These are phyloP conservation scores for Massarina eburnea DNA, from an alignment of 2,329 filamentous ascomycete genomes.

Conservation along the genomic window DNA sequence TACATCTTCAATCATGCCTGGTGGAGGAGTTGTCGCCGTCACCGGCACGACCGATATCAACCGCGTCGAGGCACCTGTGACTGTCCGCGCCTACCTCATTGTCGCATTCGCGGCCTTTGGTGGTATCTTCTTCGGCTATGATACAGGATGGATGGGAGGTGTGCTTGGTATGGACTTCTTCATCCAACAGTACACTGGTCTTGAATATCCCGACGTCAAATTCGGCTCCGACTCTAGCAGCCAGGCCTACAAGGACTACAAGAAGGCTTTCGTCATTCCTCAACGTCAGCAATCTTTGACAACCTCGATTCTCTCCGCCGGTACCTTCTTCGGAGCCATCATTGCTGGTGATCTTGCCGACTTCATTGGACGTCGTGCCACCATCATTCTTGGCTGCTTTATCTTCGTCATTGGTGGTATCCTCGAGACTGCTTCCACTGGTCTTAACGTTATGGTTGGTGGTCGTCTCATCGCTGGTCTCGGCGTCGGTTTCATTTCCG, in stretches of 20 bases:
- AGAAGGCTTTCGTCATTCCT: slow-evolving; percentile 46
- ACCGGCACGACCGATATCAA: slow-evolving; percentile 52
- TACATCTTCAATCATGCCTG: slow-evolving; percentile 36
- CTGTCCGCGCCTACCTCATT: slow-evolving; percentile 50
- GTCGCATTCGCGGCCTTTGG: slow-evolving; percentile 54
- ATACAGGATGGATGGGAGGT: slow-evolving; percentile 76
- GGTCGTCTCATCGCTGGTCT: slow-evolving; percentile 75
- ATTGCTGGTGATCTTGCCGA: slow-evolving; percentile 61
- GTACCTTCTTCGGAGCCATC: slow-evolving; percentile 75
- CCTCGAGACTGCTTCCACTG: slow-evolving; percentile 62
- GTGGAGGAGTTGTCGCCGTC: slow-evolving; percentile 38
- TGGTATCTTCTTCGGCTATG: slow-evolving; percentile 76
- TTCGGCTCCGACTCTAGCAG: slow-evolving; percentile 55
- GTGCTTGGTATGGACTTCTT: slow-evolving; percentile 54
- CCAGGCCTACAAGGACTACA: slow-evolving; percentile 62
- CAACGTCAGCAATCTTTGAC: slow-evolving; percentile 58
- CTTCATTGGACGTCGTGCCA: slow-evolving; percentile 64
- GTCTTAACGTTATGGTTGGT: slow-evolving; percentile 66
- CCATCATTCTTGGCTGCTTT: slow-evolving; percentile 61
- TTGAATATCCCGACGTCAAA: slow-evolving; percentile 42
- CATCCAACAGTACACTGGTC: slow-evolving; percentile 39
- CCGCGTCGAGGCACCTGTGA: slow-evolving; percentile 57
- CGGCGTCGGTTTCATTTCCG: slow-evolving; percentile 72
- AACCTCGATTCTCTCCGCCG: slow-evolving; percentile 74
- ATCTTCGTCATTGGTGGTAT: slow-evolving; percentile 62